A percentile compares a stretch with the other conserved stretches of the same genome.
Evolutionary conservation across 2,329 filamentous ascomycete species (phyloP).

Genomic region (Neofusicoccum kwambonambiense): DNA sequence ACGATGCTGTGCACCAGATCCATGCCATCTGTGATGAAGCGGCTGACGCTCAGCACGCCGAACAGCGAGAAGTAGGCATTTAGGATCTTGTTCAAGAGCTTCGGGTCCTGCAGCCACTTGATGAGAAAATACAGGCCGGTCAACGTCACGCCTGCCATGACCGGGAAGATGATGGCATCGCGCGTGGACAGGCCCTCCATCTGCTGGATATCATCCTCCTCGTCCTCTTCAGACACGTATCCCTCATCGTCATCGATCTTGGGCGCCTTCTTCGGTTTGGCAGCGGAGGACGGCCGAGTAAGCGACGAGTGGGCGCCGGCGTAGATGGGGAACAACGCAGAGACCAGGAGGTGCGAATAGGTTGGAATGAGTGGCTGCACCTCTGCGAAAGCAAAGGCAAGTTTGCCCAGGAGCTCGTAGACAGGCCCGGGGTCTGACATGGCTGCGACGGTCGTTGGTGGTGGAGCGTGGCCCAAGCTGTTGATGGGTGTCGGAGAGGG

Average conservation of each 20-base stretch:
- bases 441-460: not conserved
- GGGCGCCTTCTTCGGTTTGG: slow-evolving; percentile 56
- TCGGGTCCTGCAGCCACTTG: slow-evolving; percentile 80
- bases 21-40: slow-evolving; percentile 70
- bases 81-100: slow-evolving; percentile 77
- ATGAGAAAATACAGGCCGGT: slow-evolving; percentile 82
- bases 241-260: slow-evolving; percentile 43
- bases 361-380: slow-evolving; percentile 50
- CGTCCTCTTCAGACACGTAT: slow-evolving; percentile 49
- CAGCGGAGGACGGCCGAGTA: slow-evolving; percentile 77
- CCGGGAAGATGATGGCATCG: slow-evolving; percentile 81
- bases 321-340: slow-evolving; percentile 80
- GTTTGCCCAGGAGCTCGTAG: slow-evolving; percentile 38
- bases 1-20: slow-evolving; percentile 64
- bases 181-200: slow-evolving; percentile 70
- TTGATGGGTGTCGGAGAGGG: not conserved
- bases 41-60: slow-evolving; percentile 73
- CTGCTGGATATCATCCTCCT: slow-evolving; percentile 54
- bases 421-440: slow-evolving; percentile 22
- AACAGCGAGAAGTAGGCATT: slow-evolving; percentile 80
- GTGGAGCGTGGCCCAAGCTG: not conserved
- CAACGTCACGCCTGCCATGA: slow-evolving; percentile 72
- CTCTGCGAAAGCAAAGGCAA: slow-evolving; percentile 45
- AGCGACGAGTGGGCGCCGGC: slow-evolving; percentile 82
- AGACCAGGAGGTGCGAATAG: slow-evolving; percentile 62